A percentile compares a stretch with the other conserved stretches of the same genome.
Evolutionary conservation across 1,139 yeast genomes (phyloP).

Genomic region (Geotrichum cucujoidarum): DNA sequence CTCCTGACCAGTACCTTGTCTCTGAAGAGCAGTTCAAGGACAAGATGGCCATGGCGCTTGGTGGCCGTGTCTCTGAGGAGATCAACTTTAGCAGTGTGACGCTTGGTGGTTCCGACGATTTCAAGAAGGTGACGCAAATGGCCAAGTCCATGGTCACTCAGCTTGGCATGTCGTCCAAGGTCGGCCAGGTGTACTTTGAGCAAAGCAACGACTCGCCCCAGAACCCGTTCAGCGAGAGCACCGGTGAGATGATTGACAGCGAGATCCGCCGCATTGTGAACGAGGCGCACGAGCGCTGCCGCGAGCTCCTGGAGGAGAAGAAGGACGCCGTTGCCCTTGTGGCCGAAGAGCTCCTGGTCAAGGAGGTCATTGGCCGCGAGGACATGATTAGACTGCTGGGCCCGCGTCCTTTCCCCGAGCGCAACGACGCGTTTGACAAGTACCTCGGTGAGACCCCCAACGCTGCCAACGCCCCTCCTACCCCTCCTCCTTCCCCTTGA

Average conservation of each 20-base stretch:
- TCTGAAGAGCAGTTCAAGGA: slow-evolving; percentile 75
- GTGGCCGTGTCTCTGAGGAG: slow-evolving; percentile 95
- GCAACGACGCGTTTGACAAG: slow-evolving; percentile 89
- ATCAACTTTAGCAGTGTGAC: slow-evolving; percentile 84
- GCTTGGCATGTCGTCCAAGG: slow-evolving; percentile 81
- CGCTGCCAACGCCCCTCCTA: neutral
- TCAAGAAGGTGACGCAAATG: slow-evolving; percentile 91
- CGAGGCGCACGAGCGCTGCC: slow-evolving; percentile 72
- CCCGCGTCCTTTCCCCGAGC: slow-evolving; percentile 83
- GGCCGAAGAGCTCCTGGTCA: slow-evolving; percentile 75
- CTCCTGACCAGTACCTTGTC: slow-evolving; percentile 84
- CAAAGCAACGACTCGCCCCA: slow-evolving; percentile 43
- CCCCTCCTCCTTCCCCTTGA: too few relatives aligned
- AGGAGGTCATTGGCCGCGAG: slow-evolving; percentile 84
- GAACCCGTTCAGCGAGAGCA: slow-evolving; percentile 87
- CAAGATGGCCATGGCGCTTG: slow-evolving; percentile 94
- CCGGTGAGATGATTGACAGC: slow-evolving; percentile 71
- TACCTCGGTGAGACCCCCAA: slow-evolving; percentile 41
- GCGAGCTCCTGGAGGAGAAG: slow-evolving; percentile 61
- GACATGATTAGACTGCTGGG: slow-evolving; percentile 88
- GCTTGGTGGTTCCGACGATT: slow-evolving; percentile 93
- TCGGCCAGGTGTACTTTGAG: slow-evolving; percentile 79
- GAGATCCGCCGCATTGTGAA: slow-evolving; percentile 80
- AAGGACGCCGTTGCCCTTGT: slow-evolving; percentile 71
- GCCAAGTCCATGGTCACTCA: slow-evolving; percentile 90